Conservation (phyloP, 2,329 filamentous ascomycete species). For the Trichoderma hamatum region DNA sequence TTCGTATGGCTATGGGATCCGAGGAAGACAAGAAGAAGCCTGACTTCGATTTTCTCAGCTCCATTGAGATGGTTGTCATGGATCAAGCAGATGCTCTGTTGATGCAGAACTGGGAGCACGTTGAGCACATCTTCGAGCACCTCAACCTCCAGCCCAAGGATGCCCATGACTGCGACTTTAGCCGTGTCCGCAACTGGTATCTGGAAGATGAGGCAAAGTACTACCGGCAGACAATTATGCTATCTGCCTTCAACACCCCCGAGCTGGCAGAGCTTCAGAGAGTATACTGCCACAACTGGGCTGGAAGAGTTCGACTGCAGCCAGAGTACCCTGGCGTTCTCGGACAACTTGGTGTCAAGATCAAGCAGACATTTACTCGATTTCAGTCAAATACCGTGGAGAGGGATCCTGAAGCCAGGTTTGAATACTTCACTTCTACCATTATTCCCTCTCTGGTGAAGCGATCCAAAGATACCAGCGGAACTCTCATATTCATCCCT, state of each 20-base stretch:
- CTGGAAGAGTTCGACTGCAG: conserved; percentile 75
- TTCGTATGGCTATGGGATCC: conserved; percentile 87
- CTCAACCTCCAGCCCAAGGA: conserved; percentile 89
- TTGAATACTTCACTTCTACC: conserved; percentile 85
- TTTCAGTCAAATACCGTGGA: conserved; percentile 73
- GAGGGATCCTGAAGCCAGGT: conserved; percentile 82
- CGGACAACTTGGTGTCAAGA: conserved; percentile 69
- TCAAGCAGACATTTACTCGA: conserved; percentile 87
- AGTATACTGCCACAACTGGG: conserved; percentile 75
- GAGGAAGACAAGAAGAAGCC: conserved; percentile 63
- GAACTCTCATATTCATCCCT: conserved; percentile 86
- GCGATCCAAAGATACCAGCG: conserved; percentile 63
- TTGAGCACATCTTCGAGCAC: conserved; percentile 88
- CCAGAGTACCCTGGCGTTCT: conserved; percentile 72
- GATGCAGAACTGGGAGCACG: conserved; percentile 99
- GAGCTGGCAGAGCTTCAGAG: conserved; percentile 82
- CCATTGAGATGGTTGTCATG: conserved; percentile 85
- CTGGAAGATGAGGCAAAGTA: conserved; percentile 81
- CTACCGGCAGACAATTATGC: conserved; percentile 82
- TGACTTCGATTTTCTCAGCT: conserved; percentile 90
- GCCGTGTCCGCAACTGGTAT: conserved; percentile 87
- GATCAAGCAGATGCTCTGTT: conserved; percentile 92
- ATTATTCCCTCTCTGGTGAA: conserved; percentile 76
- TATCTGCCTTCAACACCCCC: conserved; percentile 83
- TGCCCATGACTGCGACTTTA: conserved; percentile 90